Evolutionary conservation across 1,284 basidiomycete genomes (phyloP).

Genomic region (Boletus hoseneyae): DNA sequence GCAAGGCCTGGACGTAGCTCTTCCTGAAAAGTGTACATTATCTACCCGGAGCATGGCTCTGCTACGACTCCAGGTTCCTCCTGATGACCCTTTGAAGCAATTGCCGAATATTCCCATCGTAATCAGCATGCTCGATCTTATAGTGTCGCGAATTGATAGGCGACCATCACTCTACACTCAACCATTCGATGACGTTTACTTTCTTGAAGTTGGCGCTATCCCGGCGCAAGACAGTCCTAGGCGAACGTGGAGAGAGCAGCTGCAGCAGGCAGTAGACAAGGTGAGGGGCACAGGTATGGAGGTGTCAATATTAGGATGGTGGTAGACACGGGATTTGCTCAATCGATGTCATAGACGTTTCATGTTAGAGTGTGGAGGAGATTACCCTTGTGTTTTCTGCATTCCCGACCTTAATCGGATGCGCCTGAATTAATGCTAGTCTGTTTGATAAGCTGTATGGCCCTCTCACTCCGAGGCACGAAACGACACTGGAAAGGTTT

Average conservation of each 20-base stretch:
- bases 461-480: slow-evolving; percentile 36
- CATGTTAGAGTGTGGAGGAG: neutral
- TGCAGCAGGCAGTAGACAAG: slow-evolving; percentile 21
- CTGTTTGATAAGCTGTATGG: slow-evolving; percentile 22
- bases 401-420: neutral
- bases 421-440: neutral
- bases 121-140: slow-evolving; percentile 24
- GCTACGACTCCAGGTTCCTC: slow-evolving; percentile 34
- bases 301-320: slow-evolving; percentile 40
- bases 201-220: slow-evolving; percentile 44
- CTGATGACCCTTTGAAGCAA: neutral
- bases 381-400: neutral
- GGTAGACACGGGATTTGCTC: slow-evolving; percentile 32
- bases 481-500: slow-evolving; percentile 44
- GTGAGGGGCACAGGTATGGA: slow-evolving; percentile 15
- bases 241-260: slow-evolving; percentile 18
- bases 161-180: slow-evolving; percentile 46
- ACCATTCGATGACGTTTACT: slow-evolving; percentile 62
- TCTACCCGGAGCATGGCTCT: slow-evolving; percentile 35
- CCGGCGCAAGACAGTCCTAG: slow-evolving; percentile 9
- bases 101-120: slow-evolving; percentile 14
- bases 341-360: neutral
- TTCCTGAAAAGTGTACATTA: slow-evolving; percentile 20
- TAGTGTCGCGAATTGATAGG: slow-evolving; percentile 55
- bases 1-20: slow-evolving; percentile 28